Evolutionary conservation across 2,329 filamentous ascomycete genomes (phyloP).

Genomic region (Metarhizium brunneum): DNA sequence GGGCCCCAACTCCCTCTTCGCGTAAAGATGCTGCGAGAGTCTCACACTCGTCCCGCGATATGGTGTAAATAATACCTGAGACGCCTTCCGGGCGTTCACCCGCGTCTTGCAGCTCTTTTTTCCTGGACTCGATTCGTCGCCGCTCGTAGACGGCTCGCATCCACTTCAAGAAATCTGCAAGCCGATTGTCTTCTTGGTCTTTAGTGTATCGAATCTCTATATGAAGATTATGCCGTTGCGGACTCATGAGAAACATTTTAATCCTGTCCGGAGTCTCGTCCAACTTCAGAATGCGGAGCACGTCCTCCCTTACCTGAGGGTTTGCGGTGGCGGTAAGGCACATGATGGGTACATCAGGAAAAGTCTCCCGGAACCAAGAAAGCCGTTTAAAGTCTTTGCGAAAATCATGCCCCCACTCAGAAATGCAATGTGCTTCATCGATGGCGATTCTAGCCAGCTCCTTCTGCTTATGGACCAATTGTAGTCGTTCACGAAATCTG

Average conservation of each 20-base stretch:
- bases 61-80: constrained; percentile 72
- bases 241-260: constrained; percentile 73
- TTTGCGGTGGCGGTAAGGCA: constrained; percentile 91
- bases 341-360: constrained; percentile 81
- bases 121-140: constrained; percentile 50
- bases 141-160: constrained; percentile 63
- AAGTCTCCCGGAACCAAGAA: constrained; percentile 73
- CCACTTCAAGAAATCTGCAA: constrained; percentile 68
- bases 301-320: constrained; percentile 67
- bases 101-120: constrained; percentile 44
- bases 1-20: constrained; percentile 60
- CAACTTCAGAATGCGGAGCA: constrained; percentile 66
- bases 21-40: constrained; percentile 56
- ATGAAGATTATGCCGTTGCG: constrained; percentile 76
- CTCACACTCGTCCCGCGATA: constrained; percentile 67
- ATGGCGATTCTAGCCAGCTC: constrained; percentile 84
- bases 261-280: constrained; percentile 48
- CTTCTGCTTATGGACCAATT: constrained; percentile 65
- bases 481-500: constrained; percentile 65
- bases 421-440: constrained; percentile 95
- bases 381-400: constrained; percentile 84
- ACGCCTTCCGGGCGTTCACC: constrained; percentile 54
- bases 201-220: constrained; percentile 80
- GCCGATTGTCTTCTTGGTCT: constrained; percentile 63
- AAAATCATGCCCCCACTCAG: constrained; percentile 97